phyloP scores from a whole-genome alignment of 208 protist genomes.

The Trypanosoma melophagium region DNA sequence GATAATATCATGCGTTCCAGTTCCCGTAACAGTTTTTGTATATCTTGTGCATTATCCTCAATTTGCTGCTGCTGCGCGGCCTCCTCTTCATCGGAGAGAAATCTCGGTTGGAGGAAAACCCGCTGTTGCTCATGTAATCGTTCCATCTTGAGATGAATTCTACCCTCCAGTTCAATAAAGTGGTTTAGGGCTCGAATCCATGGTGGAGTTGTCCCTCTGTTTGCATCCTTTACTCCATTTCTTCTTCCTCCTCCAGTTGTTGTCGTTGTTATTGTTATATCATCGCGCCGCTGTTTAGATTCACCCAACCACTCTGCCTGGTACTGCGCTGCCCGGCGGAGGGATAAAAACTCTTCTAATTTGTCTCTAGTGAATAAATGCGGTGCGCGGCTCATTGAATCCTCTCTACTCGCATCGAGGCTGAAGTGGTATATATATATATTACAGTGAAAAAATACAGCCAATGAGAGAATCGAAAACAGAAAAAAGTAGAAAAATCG shows the following conservation, averaged over 20 bases:
- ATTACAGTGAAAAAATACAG: too few species aligned
- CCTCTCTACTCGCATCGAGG: neutral
- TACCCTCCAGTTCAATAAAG: conserved; percentile 48
- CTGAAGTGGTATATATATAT: neutral
- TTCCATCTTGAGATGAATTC: conserved; percentile 35
- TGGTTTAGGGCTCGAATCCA: conserved; percentile 50
- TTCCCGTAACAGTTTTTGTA: conserved; percentile 55
- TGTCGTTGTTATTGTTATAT: neutral
- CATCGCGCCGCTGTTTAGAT: neutral
- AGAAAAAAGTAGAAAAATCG: neutral
- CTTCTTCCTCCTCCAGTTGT: too few species aligned
- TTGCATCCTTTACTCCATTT: neutral
- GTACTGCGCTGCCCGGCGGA: conserved; percentile 22
- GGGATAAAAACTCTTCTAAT: conserved; percentile 22
- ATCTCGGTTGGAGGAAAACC: conserved; percentile 48
- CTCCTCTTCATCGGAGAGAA: conserved; percentile 64
- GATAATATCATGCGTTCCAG: conserved; percentile 68
- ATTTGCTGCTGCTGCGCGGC: conserved; percentile 29
- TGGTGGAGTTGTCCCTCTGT: conserved; percentile 14
- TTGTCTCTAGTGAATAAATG: conserved; percentile 28
- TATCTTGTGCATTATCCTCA: conserved; percentile 38
- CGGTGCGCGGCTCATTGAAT: neutral
- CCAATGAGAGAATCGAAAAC: neutral
- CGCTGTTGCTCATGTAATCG: conserved; percentile 43
- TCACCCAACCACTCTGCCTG: conserved; percentile 24